Base-by-base conservation (phyloP, 495 filamentous ascomycete species). In the Aspergillus haitiensis region DNA sequence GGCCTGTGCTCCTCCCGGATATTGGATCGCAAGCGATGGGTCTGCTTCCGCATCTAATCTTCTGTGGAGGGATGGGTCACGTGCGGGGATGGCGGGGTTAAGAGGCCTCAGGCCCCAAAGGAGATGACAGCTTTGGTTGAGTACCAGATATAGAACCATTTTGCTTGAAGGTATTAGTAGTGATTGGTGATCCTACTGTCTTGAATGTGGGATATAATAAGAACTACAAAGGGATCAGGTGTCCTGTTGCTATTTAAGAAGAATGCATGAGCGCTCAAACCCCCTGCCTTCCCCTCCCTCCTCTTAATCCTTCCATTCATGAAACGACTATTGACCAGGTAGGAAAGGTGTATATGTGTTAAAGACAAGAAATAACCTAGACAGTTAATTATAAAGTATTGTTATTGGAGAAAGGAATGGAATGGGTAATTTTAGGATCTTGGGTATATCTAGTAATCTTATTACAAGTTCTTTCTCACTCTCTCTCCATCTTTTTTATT, bases 31-130 rank as follows among this genome's bases (percentile, higher is more conserved):
- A 27, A 27, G 21, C 21, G n/a, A 10, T 48, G 45, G 45, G n/a
- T 48, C 45, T 48, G 27, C 8, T 9, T 55, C 16, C 8, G 11
- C 21, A 32, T 37, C 12, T 12, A 57, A 35, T 42, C 33, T 27
- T 27, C 21, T 36, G 27, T 34, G 10, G 40, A 39, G 18, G 11
- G 34, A 13, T 9, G 16, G 31, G 18, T 63, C 61, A 63, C 61
- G 61, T 63, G 61, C 31, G 45, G 55, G 27, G 36, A 63, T 59
- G 42, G 61, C 55, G 61, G 61, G 61, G 61, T 55, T 49, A 16
- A 33, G 34, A 42, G 54, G 55, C 60, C 60, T 53, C 36, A 62
- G 60, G 60, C 55, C 52, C 13, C 39, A 52, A 40, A 57, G 31
- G 32, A 58, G 52, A 13, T 63, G 56, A 16, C 51, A 55, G 50